A percentile compares a stretch with the other conserved stretches of the same genome.
Conservation (phyloP, 371 early-diverging fungal genomes). For the Syncephalastrum monosporum region DNA sequence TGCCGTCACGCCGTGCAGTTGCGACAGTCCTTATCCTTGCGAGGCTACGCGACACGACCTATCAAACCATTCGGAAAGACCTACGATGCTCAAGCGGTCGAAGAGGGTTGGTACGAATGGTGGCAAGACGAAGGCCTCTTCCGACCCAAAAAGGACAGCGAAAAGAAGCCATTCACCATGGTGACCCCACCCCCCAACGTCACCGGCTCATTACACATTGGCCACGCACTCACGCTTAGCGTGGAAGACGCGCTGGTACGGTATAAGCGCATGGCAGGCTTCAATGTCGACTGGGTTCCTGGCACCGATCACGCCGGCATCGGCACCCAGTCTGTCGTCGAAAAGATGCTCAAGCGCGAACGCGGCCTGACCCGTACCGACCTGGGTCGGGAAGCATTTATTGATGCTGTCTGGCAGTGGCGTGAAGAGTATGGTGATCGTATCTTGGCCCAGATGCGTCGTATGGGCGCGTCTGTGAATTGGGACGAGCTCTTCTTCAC, state of each 20-base stretch:
- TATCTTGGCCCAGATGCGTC: slow-evolving; percentile 60
- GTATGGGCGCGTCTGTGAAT: slow-evolving; percentile 86
- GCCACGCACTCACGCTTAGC: slow-evolving; percentile 92
- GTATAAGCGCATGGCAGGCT: slow-evolving; percentile 87
- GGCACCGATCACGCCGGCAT: slow-evolving; percentile 99
- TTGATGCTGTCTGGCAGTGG: slow-evolving; percentile 90
- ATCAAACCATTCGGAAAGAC: slow-evolving; percentile 24
- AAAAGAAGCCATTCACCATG: slow-evolving; percentile 58
- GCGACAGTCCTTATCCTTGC: too few relatives aligned
- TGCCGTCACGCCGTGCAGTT: too few relatives aligned
- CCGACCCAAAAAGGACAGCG: slow-evolving; percentile 21
- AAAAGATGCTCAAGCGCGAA: slow-evolving; percentile 80
- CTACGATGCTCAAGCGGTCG: slow-evolving; percentile 47
- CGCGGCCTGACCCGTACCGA: slow-evolving; percentile 52
- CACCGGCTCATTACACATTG: slow-evolving; percentile 94
- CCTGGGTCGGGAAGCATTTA: slow-evolving; percentile 82
- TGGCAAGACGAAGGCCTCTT: slow-evolving; percentile 61
- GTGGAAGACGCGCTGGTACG: slow-evolving; percentile 88
- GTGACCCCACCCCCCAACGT: slow-evolving; percentile 98
- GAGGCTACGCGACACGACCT: slow-evolving; percentile 17
- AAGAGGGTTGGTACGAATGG: slow-evolving; percentile 73
- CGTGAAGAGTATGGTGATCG: slow-evolving; percentile 63
- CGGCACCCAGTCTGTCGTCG: slow-evolving; percentile 95
- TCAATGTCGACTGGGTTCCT: slow-evolving; percentile 85
- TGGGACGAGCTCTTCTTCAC: slow-evolving; percentile 91